Conservation (phyloP, 169 alveolate genomes). For the Plasmodium adleri region DNA sequence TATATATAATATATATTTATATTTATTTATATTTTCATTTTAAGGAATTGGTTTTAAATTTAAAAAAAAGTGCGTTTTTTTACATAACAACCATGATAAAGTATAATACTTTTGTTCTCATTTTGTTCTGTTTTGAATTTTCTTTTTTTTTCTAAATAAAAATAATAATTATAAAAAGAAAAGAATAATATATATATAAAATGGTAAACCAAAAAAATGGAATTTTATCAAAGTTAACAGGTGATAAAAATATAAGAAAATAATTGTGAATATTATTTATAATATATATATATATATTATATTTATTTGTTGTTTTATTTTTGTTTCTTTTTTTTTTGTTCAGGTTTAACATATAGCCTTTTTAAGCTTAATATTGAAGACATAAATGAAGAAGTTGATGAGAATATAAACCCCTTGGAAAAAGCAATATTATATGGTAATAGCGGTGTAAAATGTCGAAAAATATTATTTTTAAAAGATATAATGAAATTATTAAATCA, state of each 20-base stretch:
- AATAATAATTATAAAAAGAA: not conserved
- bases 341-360: conserved; percentile 27
- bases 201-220: conserved; percentile 54
- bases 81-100: conserved; percentile 2
- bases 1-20: too few species aligned
- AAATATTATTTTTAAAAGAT: conserved; percentile 47
- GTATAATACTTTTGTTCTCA: not conserved
- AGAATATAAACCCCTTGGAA: conserved; percentile 43
- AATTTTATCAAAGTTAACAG: conserved; percentile 62
- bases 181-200: conserved; percentile 8
- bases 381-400: conserved; percentile 50
- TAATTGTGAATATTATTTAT: not conserved
- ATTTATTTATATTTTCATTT: too few species aligned
- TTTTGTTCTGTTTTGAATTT: conserved; percentile 4
- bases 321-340: not conserved
- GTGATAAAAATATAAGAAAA: conserved; percentile 4
- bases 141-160: not conserved
- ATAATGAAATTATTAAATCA: conserved; percentile 32
- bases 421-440: conserved; percentile 56
- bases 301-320: not conserved
- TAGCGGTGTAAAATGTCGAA: conserved; percentile 62
- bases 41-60: too few species aligned
- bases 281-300: not conserved
- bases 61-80: too few species aligned
- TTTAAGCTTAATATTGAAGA: conserved; percentile 38